Conservation (phyloP, 2,329 filamentous ascomycete genomes). For the Erysiphe pisi region DNA sequence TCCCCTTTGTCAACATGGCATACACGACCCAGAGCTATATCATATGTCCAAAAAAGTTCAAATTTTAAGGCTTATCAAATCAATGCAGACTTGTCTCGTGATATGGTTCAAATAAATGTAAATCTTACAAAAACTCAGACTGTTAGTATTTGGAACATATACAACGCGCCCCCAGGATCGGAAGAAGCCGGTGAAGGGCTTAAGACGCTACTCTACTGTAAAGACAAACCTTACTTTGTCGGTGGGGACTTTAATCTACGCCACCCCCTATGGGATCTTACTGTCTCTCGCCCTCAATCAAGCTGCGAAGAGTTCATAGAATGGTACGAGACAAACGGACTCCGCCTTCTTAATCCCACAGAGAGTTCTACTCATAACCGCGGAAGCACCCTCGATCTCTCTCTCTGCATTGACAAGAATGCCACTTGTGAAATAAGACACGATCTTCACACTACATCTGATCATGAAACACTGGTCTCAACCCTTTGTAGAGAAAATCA, state of each 20-base stretch:
- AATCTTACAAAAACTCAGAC: not conserved
- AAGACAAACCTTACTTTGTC: not conserved
- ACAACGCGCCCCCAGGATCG: not conserved
- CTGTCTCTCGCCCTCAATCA: not conserved
- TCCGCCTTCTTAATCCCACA: conserved; percentile 14
- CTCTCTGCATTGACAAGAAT: not conserved
- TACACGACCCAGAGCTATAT: too few relatives aligned
- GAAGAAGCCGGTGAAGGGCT: not conserved
- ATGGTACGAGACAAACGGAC: not conserved
- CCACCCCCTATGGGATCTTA: not conserved
- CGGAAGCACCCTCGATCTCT: conserved; percentile 17
- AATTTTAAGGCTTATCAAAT: not conserved
- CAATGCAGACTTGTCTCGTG: not conserved
- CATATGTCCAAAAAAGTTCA: not conserved
- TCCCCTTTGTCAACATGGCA: too few relatives aligned
- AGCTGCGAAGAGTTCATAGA: not conserved
- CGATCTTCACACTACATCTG: conserved; percentile 5
- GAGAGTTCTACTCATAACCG: not conserved
- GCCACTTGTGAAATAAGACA: not conserved
- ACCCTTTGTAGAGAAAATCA: not conserved
- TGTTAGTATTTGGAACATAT: not conserved
- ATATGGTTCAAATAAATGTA: not conserved
- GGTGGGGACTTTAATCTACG: too few relatives aligned
- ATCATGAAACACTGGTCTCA: conserved; percentile 12
- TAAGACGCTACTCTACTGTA: not conserved